These are phyloP conservation scores for Coelastrella sp. DNA, from an alignment of 139 green algal species.

Conservation along the genomic window DNA sequence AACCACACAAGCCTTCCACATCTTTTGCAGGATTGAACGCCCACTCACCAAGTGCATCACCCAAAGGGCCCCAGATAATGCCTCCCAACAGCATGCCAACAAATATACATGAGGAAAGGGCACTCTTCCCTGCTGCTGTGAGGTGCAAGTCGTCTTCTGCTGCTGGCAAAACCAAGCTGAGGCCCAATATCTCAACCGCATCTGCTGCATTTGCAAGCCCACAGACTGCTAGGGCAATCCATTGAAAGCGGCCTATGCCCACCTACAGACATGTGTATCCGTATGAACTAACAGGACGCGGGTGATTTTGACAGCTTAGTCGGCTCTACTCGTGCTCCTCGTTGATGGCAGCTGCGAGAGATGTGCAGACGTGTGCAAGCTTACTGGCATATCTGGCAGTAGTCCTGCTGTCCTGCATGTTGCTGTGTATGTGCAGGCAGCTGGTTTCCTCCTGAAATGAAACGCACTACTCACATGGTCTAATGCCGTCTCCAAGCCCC, in stretches of 20 bases:
- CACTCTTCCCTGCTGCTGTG: constrained; percentile 33
- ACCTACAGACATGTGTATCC: no score
- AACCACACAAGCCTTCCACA: no score
- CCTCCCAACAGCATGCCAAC: constrained; percentile 50
- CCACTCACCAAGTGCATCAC: constrained; percentile 51
- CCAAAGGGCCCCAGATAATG: constrained; percentile 56
- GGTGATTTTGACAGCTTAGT: no score
- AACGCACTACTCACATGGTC: constrained; percentile 2
- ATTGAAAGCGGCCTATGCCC: constrained; percentile 57
- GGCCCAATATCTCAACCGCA: constrained; percentile 62
- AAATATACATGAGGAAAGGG: constrained; percentile 59
- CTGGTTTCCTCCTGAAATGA: no score
- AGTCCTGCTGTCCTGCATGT: no score
- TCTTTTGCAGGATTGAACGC: neutral
- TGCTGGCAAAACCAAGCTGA: constrained; percentile 58
- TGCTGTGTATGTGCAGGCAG: no score
- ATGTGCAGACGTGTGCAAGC: no score
- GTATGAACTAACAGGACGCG: no score
- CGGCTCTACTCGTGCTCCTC: no score
- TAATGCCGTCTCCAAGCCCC: constrained; percentile 36
- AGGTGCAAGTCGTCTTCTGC: constrained; percentile 49
- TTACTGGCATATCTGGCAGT: no score
- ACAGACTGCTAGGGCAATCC: constrained; percentile 49
- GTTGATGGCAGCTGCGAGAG: no score
- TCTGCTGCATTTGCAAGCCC: constrained; percentile 65